Evolutionary conservation across 108 stramenopile genomes (phyloP), one percentile per base, ranked within the genome.

Genomic region (Nitzschia palea): DNA sequence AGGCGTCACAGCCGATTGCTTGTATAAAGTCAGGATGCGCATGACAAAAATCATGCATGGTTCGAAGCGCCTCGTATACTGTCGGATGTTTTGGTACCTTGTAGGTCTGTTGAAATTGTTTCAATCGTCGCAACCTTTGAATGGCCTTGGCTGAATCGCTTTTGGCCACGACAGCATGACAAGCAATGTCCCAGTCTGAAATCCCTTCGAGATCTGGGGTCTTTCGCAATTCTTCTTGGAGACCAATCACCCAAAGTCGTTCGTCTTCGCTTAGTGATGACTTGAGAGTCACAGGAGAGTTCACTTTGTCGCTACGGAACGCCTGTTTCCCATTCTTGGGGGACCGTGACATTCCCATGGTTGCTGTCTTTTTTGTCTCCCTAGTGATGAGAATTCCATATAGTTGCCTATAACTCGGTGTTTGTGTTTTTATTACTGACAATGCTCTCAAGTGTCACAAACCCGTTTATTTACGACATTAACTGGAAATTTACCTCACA

Each of bases 11-110:
- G 0, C 69, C 69, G 32, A 70, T 40, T 9, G 47, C 45, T 36
- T 70, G 45, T 0, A 70, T 27, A 29, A 61, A 70, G 15, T 62
- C 31, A 2, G 68, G 69, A 70, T 70, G 58, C 0, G 45, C 48
- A 50, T 63, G 62, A 8, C 3, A 40, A 18, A 63, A 63, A 18
- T 50, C 47, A 27, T 63, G 45, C 28, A 48, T 17, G 17, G 31
- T 47, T 48, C 48, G 44, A 30, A 63, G 47, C n/a, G 59, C 59
- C 25, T 59, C 28, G 35, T 59, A 59, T 0, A 4, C 44, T 2
- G 47, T 57, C 4, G 43, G 44, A 44, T 55, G 35, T 0, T 36
- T 27, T 6, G 57, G 50, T 0, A 70, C 27, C 0, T 0, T 0
- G 30, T 60, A 70, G 8, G 47, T 44, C 14, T 59, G 14, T 25